These are phyloP conservation scores for Hypholoma sublateritium DNA, from an alignment of 768 basidiomycete species.

Conservation along the genomic window DNA sequence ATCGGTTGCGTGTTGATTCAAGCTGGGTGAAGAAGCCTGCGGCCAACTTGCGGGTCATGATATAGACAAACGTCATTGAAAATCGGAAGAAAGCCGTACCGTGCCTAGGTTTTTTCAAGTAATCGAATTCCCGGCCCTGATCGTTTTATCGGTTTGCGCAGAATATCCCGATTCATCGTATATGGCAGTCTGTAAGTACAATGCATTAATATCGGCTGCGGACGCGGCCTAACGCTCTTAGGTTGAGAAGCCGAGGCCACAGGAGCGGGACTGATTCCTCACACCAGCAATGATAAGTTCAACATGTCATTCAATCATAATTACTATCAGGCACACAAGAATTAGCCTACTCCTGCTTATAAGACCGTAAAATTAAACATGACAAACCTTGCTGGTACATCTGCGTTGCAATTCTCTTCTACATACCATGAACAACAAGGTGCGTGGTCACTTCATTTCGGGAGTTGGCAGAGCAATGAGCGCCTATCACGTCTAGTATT, in stretches of 20 bases:
- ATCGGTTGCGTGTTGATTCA: constrained; percentile 6
- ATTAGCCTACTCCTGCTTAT: constrained; percentile 16
- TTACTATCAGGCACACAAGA: constrained; percentile 27
- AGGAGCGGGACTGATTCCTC: constrained; percentile 24
- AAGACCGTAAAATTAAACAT: constrained; percentile 18
- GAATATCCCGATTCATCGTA: constrained; percentile 19
- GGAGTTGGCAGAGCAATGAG: constrained; percentile 12
- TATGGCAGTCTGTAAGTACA: constrained; percentile 12
- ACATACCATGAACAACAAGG: constrained; percentile 24
- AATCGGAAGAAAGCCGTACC: constrained; percentile 1
- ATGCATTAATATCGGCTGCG: constrained; percentile 19
- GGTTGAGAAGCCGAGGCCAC: constrained; percentile 21
- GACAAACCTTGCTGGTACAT: constrained; percentile 9
- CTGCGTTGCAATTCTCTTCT: constrained; percentile 2
- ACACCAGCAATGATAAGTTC: constrained; percentile 10
- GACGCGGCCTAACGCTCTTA: constrained; percentile 11
- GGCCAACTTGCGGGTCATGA: constrained; percentile 1
- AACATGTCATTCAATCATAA: constrained; percentile 25
- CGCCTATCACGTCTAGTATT: constrained; percentile 28
- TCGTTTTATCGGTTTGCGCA: constrained; percentile 12
- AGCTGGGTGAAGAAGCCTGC: constrained; percentile 3
- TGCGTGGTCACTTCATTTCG: constrained; percentile 9
- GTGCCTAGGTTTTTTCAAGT: constrained; percentile 7
- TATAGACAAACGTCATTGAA: constrained; percentile 17
- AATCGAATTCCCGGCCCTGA: constrained; percentile 20